Evolutionary conservation across 495 filamentous ascomycete genomes (phyloP).

Genomic region (Trichoderma asperelloides): DNA sequence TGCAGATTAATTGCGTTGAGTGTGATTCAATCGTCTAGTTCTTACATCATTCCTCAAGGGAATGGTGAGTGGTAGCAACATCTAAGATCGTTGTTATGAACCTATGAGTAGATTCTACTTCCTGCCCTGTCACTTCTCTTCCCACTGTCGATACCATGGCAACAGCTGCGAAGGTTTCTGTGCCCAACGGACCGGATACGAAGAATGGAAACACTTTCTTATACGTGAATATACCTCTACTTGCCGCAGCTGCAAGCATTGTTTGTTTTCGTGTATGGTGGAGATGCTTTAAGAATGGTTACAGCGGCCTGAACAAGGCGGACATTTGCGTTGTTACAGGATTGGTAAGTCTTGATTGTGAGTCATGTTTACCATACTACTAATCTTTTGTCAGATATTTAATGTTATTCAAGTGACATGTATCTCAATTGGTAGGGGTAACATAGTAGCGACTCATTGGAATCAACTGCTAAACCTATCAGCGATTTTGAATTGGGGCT

Average conservation of each 20-base stretch:
- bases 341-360: neutral
- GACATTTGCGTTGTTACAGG: neutral
- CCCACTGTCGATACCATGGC: neutral
- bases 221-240: neutral
- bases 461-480: neutral
- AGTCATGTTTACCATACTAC: neutral
- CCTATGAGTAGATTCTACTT: neutral
- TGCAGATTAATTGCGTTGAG: neutral
- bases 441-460: neutral
- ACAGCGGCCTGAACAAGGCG: neutral
- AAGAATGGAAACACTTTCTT: neutral
- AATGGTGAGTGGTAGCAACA: neutral
- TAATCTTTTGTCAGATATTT: neutral
- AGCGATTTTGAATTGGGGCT: neutral
- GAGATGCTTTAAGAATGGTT: neutral
- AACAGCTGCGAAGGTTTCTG: neutral
- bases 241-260: neutral
- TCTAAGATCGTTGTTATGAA: neutral
- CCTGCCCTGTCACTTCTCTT: neutral
- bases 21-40: neutral
- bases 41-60: neutral
- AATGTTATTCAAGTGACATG: neutral
- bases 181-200: neutral
- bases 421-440: neutral
- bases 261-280: slow-evolving; percentile 1